phyloP scores from a whole-genome alignment of 2,329 filamentous ascomycete species.

The Cordyceps cateniannulata region DNA sequence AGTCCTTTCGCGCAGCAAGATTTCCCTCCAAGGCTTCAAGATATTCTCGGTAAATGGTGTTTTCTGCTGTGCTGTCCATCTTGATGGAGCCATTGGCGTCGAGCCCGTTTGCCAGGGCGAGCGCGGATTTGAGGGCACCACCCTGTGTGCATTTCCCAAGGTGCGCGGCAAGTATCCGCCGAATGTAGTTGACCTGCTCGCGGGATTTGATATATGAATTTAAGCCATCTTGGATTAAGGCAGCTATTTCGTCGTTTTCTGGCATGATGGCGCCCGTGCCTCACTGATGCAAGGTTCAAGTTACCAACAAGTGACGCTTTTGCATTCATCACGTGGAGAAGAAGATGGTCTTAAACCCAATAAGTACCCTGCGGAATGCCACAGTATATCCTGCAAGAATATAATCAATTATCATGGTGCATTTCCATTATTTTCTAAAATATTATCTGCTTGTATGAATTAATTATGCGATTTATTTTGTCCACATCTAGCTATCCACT shows the following conservation, averaged over 20 bases:
- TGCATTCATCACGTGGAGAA: neutral
- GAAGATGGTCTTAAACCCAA: neutral
- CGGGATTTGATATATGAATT: conserved; percentile 48
- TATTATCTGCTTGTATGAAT: too few relatives aligned
- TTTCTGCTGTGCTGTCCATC: conserved; percentile 27
- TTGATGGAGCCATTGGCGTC: conserved; percentile 17
- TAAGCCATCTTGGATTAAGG: conserved; percentile 37
- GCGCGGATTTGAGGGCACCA: conserved; percentile 32
- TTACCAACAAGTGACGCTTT: neutral
- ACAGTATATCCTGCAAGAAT: too few relatives aligned
- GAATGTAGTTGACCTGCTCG: conserved; percentile 51
- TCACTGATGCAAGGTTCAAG: conserved; percentile 1
- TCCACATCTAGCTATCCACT: too few relatives aligned
- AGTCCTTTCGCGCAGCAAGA: conserved; percentile 42
- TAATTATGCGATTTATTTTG: too few relatives aligned
- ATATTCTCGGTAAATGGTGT: conserved; percentile 48
- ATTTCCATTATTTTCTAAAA: too few relatives aligned
- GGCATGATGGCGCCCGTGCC: conserved; percentile 20
- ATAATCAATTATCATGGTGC: too few relatives aligned
- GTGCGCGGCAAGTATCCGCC: conserved; percentile 48
- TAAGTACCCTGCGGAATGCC: neutral
- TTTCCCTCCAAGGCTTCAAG: conserved; percentile 48
- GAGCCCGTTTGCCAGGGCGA: conserved; percentile 41
- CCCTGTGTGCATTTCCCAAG: conserved; percentile 41
- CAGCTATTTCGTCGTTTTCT: conserved; percentile 25